These are phyloP conservation scores for Verticillium nubilum DNA, from an alignment of 2,329 filamentous ascomycete species.

Conservation along the genomic window DNA sequence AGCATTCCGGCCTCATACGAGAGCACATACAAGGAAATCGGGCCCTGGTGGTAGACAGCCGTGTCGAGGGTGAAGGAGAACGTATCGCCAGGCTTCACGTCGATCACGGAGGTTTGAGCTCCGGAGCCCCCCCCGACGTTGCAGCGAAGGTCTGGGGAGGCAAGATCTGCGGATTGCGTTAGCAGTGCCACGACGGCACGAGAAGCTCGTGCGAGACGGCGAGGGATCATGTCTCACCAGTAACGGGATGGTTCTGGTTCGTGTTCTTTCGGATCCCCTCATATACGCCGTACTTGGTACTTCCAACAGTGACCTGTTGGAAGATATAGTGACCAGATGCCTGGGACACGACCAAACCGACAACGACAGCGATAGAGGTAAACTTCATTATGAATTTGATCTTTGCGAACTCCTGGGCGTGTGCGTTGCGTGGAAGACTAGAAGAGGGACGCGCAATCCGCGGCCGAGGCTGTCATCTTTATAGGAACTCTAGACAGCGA, in stretches of 20 bases:
- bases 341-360: conserved; percentile 4
- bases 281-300: conserved; percentile 18
- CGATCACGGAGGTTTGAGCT: conserved; percentile 22
- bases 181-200: neutral
- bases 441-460: neutral
- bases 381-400: conserved; percentile 5
- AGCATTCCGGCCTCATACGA: neutral
- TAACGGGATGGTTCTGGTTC: conserved; percentile 30
- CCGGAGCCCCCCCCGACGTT: conserved; percentile 26
- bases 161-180: conserved; percentile 18
- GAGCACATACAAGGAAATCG: conserved; percentile 27
- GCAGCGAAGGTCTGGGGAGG: conserved; percentile 31
- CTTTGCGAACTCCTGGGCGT: neutral
- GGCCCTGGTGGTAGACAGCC: conserved; percentile 33
- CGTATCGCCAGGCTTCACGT: conserved; percentile 24
- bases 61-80: conserved; percentile 31
- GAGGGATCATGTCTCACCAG: conserved; percentile 8
- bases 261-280: conserved; percentile 29
- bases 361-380: conserved; percentile 1
- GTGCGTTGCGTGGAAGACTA: too few relatives aligned
- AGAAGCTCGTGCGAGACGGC: neutral
- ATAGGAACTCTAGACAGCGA: neutral
- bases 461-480: neutral
- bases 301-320: conserved; percentile 20
- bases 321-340: conserved; percentile 23